Evolutionary conservation across 148 eudicot species (phyloP).

Genomic region (Dianthus caryophyllus): DNA sequence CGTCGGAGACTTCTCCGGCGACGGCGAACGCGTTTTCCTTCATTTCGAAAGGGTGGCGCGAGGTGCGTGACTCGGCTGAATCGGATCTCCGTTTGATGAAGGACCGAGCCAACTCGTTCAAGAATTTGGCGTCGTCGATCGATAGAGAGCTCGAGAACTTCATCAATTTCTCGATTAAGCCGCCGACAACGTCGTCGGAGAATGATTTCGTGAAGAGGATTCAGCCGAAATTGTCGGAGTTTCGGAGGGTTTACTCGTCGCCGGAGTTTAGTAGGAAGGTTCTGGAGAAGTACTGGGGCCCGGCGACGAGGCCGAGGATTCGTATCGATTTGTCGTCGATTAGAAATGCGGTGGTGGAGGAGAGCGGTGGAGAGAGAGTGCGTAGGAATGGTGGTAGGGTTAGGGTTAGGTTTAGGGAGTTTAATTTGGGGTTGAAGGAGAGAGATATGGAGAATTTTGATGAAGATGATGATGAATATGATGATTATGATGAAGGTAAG

Average conservation of each 20-base stretch:
- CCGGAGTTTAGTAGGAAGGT: constrained; percentile 68
- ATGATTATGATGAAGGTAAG: constrained; percentile 30
- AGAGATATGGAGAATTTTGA: constrained; percentile 14
- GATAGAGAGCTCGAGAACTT: constrained; percentile 76
- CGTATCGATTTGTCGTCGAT: constrained; percentile 69
- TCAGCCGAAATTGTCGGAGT: constrained; percentile 70
- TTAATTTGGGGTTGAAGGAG: constrained; percentile 38
- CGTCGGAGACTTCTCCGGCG: constrained; percentile 18
- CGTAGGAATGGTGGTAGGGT: constrained; percentile 28
- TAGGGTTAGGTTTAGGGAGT: constrained; percentile 41
- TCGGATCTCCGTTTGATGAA: constrained; percentile 76
- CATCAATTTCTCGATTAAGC: constrained; percentile 51
- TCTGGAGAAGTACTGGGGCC: constrained; percentile 55
- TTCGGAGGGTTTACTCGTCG: constrained; percentile 74
- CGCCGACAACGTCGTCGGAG: constrained; percentile 40
- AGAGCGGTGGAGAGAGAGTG: constrained; percentile 34
- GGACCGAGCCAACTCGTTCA: constrained; percentile 71
- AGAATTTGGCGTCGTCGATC: constrained; percentile 59
- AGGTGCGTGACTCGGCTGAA: constrained; percentile 67
- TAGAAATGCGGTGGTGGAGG: constrained; percentile 65
- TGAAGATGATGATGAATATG: constrained; percentile 13
- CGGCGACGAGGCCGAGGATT: constrained; percentile 39
- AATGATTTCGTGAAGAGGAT: constrained; percentile 66
- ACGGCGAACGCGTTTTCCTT: constrained; percentile 65
- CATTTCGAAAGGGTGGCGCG: constrained; percentile 78